Evolutionary conservation across 202 grass and related monocot genomes (phyloP).

Genomic region (Panicum virgatum): DNA sequence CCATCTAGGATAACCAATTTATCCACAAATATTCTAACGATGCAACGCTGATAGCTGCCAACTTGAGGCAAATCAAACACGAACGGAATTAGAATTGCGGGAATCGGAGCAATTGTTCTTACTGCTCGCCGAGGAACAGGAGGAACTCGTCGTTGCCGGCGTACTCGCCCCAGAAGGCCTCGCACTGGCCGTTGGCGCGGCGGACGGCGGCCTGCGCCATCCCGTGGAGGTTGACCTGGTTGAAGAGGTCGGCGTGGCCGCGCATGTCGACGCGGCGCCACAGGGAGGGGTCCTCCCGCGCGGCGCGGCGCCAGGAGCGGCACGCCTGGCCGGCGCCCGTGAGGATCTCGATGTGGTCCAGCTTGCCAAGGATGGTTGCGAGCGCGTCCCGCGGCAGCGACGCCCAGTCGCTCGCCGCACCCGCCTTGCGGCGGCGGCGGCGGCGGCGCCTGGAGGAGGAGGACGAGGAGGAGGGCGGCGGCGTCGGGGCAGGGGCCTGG

Average conservation of each 20-base stretch:
- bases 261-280: constrained; percentile 27
- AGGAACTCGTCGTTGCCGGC: neutral
- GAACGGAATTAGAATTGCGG: neutral
- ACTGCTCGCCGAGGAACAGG: neutral
- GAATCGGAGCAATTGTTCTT: neutral
- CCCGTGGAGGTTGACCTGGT: neutral
- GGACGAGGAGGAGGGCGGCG: neutral
- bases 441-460: neutral
- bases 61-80: neutral
- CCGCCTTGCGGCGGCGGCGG: neutral
- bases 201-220: constrained; percentile 26
- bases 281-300: constrained; percentile 5
- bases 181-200: constrained; percentile 3
- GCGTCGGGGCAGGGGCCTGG: neutral
- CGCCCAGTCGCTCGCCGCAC: constrained; percentile 3
- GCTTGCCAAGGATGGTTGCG: neutral
- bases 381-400: constrained; percentile 21
- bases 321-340: constrained; percentile 11
- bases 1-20: neutral
- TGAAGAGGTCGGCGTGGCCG: constrained; percentile 2
- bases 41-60: neutral
- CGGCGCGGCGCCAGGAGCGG: constrained; percentile 14
- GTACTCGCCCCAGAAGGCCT: constrained; percentile 30
- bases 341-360: constrained; percentile 19
- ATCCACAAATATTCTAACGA: neutral